Conservation (phyloP, 129 eudicot genomes). For the Flaveria bidentis region DNA sequence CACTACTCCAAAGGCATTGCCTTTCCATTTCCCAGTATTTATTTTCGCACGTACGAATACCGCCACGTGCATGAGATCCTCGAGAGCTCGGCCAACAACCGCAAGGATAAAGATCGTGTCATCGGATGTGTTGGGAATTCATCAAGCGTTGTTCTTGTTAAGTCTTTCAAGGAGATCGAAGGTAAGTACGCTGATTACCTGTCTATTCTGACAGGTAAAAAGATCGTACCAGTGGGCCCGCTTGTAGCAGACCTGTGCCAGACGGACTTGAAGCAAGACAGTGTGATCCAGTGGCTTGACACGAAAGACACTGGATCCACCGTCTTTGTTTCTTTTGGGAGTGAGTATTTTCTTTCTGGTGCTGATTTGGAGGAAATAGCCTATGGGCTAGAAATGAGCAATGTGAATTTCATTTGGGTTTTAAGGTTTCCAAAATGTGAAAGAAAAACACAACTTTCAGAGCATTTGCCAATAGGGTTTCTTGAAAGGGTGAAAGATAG, state of each 20-base stretch:
- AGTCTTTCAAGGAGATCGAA: conserved; percentile 21
- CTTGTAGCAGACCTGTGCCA: neutral
- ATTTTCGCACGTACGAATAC: conserved; percentile 12
- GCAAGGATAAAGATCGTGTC: conserved; percentile 23
- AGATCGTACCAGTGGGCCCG: conserved; percentile 2
- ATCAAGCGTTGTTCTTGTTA: conserved; percentile 17
- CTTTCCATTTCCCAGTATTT: conserved; percentile 8
- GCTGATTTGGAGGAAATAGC: conserved; percentile 32
- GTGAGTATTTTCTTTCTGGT: conserved; percentile 25
- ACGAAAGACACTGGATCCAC: conserved; percentile 4
- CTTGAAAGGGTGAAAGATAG: conserved; percentile 24
- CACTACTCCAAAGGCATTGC: neutral
- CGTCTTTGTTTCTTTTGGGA: conserved; percentile 35
- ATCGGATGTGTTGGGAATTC: conserved; percentile 14
- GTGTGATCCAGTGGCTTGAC: conserved; percentile 30
- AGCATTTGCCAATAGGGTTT: conserved; percentile 32
- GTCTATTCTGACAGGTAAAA: neutral
- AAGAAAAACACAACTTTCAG: neutral
- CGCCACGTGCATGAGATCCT: conserved; percentile 1
- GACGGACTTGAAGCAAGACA: neutral
- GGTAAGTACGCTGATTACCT: conserved; percentile 10
- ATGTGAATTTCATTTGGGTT: conserved; percentile 39
- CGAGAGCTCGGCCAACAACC: conserved; percentile 18
- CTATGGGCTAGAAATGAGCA: conserved; percentile 33
- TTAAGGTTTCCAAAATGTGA: conserved; percentile 27